Conservation (phyloP, 768 basidiomycete species). For the Hirschioporus abietinus region DNA sequence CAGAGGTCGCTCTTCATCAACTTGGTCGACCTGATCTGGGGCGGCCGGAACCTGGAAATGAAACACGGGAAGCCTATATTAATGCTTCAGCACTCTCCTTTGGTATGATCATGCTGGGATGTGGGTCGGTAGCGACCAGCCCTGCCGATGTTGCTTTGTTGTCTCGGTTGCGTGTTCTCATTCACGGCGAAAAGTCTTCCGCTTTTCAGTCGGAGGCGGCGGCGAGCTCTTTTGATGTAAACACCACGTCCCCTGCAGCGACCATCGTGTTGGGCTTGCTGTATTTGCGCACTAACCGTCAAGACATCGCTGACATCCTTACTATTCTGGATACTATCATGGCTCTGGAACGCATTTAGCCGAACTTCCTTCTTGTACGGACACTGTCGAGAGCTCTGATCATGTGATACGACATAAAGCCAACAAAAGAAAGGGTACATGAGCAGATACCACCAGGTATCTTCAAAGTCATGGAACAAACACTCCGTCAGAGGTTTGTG, state of each 20-base stretch:
- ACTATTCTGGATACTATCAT: too few relatives aligned
- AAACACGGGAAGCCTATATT: conserved; percentile 89
- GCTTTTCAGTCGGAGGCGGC: too few relatives aligned
- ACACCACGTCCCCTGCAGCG: conserved; percentile 88
- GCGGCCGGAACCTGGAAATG: conserved; percentile 78
- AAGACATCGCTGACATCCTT: too few relatives aligned
- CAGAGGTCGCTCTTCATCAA: too few relatives aligned
- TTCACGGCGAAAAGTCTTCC: too few relatives aligned
- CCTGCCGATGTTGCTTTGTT: conserved; percentile 73
- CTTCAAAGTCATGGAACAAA: too few relatives aligned
- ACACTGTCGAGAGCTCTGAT: conserved; percentile 75
- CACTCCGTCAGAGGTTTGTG: too few relatives aligned
- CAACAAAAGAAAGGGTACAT: conserved; percentile 68
- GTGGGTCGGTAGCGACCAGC: conserved; percentile 55
- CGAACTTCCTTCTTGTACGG: conserved; percentile 79
- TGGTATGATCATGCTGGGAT: conserved; percentile 95
- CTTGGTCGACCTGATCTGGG: conserved; percentile 73
- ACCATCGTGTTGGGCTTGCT: conserved; percentile 87
- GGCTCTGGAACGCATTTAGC: conserved; percentile 84
- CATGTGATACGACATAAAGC: conserved; percentile 76
- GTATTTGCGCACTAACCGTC: conserved; percentile 81
- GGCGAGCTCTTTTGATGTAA: conserved; percentile 75
- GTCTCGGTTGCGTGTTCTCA: conserved; percentile 61
- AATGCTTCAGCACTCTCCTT: conserved; percentile 86
- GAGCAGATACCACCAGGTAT: conserved; percentile 61